phyloP scores from a whole-genome alignment of 1,284 basidiomycete species.

The Trichosporon sp. region DNA sequence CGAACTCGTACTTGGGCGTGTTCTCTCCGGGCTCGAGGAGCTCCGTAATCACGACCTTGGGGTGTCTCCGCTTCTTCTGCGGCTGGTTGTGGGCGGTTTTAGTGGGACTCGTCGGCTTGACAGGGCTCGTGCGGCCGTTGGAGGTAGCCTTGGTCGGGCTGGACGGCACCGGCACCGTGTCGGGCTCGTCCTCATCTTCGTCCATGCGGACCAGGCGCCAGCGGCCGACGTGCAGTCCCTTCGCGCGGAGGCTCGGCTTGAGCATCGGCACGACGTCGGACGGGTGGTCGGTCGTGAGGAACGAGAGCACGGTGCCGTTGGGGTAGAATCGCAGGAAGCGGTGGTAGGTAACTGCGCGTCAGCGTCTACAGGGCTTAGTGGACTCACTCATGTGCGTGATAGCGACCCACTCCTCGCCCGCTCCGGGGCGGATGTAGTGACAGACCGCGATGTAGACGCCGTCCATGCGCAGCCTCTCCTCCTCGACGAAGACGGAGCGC shows the following conservation, averaged over 20 bases:
- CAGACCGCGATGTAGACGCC: slow-evolving; percentile 86
- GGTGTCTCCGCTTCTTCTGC: slow-evolving; percentile 1
- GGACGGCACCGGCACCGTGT: background rate
- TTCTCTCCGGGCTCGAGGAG: slow-evolving; percentile 43
- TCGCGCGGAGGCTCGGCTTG: slow-evolving; percentile 69
- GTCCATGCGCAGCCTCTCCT: slow-evolving; percentile 74
- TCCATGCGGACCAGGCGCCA: slow-evolving; percentile 39
- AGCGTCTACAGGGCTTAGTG: background rate
- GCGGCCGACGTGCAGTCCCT: slow-evolving; percentile 56
- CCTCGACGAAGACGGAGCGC: slow-evolving; percentile 70
- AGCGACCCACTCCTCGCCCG: slow-evolving; percentile 76
- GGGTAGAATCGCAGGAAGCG: slow-evolving; percentile 75
- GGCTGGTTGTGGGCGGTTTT: background rate
- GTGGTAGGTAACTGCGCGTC: slow-evolving; percentile 47
- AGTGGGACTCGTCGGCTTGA: background rate
- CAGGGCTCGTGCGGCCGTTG: background rate
- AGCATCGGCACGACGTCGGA: slow-evolving; percentile 71
- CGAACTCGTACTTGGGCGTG: slow-evolving; percentile 67
- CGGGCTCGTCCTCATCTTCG: slow-evolving; percentile 2
- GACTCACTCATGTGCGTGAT: slow-evolving; percentile 48
- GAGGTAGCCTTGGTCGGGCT: background rate
- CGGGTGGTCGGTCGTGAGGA: slow-evolving; percentile 77
- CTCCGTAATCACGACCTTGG: slow-evolving; percentile 34
- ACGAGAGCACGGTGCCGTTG: slow-evolving; percentile 76
- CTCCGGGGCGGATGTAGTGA: slow-evolving; percentile 67